Evolutionary conservation across 257 asterid species (phyloP).

Genomic region (Fraxinus americana): DNA sequence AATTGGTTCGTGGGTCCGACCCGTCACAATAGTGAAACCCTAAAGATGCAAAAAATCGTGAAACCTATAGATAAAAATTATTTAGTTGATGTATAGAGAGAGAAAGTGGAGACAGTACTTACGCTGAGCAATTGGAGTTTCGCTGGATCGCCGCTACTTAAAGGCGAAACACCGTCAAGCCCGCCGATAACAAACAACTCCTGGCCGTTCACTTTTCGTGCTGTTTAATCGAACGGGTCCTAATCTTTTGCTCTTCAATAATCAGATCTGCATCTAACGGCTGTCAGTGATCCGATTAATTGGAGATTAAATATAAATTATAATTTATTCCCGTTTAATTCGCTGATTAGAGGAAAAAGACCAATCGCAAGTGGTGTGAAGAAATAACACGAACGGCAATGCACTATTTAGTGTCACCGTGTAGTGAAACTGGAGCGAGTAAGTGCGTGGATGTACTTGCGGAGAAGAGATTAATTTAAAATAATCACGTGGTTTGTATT

Average conservation of each 20-base stretch:
- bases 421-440: too few species aligned
- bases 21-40: constrained; percentile 35
- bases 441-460: too few species aligned
- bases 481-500: too few species aligned
- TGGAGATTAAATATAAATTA: too few species aligned
- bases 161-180: constrained; percentile 29
- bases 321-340: too few species aligned
- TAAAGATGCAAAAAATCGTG: constrained; percentile 26
- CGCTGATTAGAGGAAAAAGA: too few species aligned
- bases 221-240: constrained; percentile 37
- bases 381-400: too few species aligned
- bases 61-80: constrained; percentile 11
- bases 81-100: constrained; percentile 16
- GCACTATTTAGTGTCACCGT: too few species aligned
- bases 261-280: too few species aligned
- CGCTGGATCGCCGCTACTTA: constrained; percentile 32
- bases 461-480: too few species aligned
- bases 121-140: constrained; percentile 37
- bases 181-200: constrained; percentile 25
- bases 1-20: constrained; percentile 25
- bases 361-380: too few species aligned
- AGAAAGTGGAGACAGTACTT: constrained; percentile 33
- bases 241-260: not conserved
- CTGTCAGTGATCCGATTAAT: too few species aligned
- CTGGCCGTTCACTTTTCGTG: constrained; percentile 33